Evolutionary conservation across 2,329 filamentous ascomycete genomes (phyloP).

Genomic region (Ophiocordyceps camponoti-saundersi): DNA sequence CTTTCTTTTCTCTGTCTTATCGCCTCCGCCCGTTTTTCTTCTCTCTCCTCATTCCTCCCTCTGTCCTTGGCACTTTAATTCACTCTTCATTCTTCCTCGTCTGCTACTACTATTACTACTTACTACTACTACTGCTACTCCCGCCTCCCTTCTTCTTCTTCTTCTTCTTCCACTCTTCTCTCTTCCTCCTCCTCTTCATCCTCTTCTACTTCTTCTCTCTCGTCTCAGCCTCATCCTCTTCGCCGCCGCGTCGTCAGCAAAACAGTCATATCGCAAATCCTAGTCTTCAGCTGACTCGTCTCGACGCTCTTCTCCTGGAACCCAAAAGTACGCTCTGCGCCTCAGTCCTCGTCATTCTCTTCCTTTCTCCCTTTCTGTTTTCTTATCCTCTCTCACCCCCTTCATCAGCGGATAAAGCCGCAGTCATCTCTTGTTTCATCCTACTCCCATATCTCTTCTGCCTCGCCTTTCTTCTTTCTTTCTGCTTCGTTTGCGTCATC

Average conservation of each 20-base stretch:
- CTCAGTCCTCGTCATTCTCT: background rate
- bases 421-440: background rate
- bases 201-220: background rate
- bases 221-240: background rate
- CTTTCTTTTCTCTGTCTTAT: background rate
- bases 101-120: background rate
- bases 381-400: background rate
- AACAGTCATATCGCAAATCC: background rate
- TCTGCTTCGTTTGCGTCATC: background rate
- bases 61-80: background rate
- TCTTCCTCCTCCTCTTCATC: background rate
- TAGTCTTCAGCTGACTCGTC: background rate
- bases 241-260: background rate
- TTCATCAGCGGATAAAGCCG: background rate
- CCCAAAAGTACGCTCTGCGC: background rate
- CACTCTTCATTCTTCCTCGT: background rate
- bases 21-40: background rate
- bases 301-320: background rate
- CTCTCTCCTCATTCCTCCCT: background rate
- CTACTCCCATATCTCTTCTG: background rate
- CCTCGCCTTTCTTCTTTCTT: too few relatives aligned
- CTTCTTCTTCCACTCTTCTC: background rate
- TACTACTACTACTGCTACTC: background rate
- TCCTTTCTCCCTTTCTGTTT: background rate
- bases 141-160: background rate